Conservation (phyloP, 139 green algal species). For the Tetradesmus lagerheimii region DNA sequence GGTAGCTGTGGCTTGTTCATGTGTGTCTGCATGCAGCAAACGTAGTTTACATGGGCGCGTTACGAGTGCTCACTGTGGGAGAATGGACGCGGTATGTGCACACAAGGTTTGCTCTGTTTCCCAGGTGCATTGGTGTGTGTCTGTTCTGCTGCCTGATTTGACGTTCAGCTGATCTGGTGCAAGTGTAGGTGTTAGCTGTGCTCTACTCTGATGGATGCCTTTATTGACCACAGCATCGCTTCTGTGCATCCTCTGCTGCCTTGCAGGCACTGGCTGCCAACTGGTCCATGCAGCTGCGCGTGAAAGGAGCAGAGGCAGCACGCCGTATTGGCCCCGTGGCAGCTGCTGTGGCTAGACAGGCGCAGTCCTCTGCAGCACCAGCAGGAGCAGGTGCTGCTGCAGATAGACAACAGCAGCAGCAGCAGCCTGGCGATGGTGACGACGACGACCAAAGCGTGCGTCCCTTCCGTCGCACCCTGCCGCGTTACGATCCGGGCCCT, state of each 20-base stretch:
- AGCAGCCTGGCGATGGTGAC: not conserved
- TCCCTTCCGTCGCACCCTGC: not conserved
- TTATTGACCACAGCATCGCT: not conserved
- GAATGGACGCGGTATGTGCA: no score
- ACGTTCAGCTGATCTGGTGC: no score
- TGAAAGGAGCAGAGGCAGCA: not conserved
- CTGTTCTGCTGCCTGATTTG: not conserved
- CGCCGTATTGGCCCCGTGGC: not conserved
- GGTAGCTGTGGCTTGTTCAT: not conserved
- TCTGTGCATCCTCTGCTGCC: not conserved
- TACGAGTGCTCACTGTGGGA: no score
- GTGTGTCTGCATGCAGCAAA: no score
- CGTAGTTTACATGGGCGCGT: no score
- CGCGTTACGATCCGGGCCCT: not conserved
- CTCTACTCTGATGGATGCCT: not conserved
- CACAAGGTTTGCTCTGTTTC: no score
- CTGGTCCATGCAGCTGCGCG: not conserved
- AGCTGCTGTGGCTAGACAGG: not conserved
- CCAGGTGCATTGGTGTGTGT: no score
- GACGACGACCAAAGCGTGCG: not conserved
- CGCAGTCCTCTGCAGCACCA: conserved; percentile 17
- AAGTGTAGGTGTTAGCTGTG: no score
- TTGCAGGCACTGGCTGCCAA: conserved; percentile 23
- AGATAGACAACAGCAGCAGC: not conserved
- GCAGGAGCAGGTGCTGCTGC: not conserved